These are phyloP conservation scores for Penicillium sp. DNA, from an alignment of 2,329 filamentous ascomycete species.

Conservation along the genomic window DNA sequence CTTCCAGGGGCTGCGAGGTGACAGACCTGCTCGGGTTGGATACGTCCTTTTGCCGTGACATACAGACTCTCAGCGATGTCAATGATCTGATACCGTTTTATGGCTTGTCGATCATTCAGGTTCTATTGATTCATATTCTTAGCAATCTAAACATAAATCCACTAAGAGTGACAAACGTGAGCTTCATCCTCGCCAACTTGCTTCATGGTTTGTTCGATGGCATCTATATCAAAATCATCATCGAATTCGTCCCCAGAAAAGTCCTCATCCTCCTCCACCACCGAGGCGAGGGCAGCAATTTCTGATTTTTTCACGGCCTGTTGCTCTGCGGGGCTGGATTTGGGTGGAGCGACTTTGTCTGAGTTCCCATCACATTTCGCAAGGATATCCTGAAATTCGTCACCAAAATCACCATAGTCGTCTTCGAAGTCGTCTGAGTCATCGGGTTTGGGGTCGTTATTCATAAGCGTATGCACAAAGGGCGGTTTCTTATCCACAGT, in stretches of 20 bases:
- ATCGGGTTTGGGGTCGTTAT: conserved; percentile 18
- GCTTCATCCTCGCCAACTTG: conserved; percentile 65
- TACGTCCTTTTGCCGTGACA: conserved; percentile 56
- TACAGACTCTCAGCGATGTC: conserved; percentile 68
- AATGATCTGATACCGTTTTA: conserved; percentile 81
- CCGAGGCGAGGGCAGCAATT: neutral
- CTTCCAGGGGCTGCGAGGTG: neutral
- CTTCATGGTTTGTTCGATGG: conserved; percentile 58
- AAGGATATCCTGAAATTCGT: conserved; percentile 56
- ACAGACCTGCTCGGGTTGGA: conserved; percentile 66
- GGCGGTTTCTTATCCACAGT: conserved; percentile 3
- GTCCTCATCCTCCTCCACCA: conserved; percentile 21
- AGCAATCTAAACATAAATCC: conserved; percentile 48
- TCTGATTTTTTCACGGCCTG: conserved; percentile 18
- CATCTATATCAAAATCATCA: conserved; percentile 57
- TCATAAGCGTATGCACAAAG: conserved; percentile 7
- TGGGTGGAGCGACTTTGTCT: conserved; percentile 11
- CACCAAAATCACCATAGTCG: conserved; percentile 59
- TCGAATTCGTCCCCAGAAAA: conserved; percentile 68
- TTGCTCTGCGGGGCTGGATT: conserved; percentile 7
- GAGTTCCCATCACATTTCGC: conserved; percentile 51
- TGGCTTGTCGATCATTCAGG: conserved; percentile 62
- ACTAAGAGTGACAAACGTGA: conserved; percentile 54
- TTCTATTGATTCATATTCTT: conserved; percentile 60
- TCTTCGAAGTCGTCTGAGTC: conserved; percentile 62